Evolutionary conservation across 2,329 filamentous ascomycete genomes (phyloP), one percentile per base, ranked within the genome.

Genomic region (Cladobotryum protrusum): DNA sequence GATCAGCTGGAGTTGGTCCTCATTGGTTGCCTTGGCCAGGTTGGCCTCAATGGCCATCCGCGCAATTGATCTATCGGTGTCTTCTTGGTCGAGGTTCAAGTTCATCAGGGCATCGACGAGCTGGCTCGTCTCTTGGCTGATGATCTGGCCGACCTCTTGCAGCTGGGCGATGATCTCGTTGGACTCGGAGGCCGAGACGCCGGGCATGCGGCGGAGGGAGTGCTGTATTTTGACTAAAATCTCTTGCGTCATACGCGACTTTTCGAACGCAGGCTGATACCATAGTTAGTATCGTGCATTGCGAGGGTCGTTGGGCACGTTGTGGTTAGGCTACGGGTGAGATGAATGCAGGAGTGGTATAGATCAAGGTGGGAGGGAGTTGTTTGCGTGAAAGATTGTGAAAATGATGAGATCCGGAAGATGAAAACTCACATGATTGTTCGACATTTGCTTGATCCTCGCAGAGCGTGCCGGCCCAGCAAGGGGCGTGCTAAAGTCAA

Each of bases 401-500:
- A 34, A 12, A 18, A 18, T 14, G 45, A 4, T 8, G 19, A 35
- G 13, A 11, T 15, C 8, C 11, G 11, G 24, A 29, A 29, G 19
- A 46, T 4, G 5, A 20, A 8, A 19, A 63, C 67, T 57, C 56
- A 68, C 68, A 53, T 71, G 68, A 35, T 66, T 68, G 45, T 65
- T 67, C 34, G 64, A 61, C 62, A 71, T 66, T 52, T 69, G 67
- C 45, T 67, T 66, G 48, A 71, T 64, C 43, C 64, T 60, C 48
- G 68, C 65, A 3, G 59, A 56, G 4, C 68, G 65, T 42, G 66
- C 66, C 52, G 60, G 56, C 34, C 67, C 68, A 4, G 63, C 61
- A 1, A 70, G 63, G n/a, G 68, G 68, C 19, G 66, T 64, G n/a
- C 64, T 64, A 46, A 71, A 71, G 58, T 70, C 65, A 47, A 71